Conservation (phyloP, 306 rosid species). For the Fagus crenata region DNA sequence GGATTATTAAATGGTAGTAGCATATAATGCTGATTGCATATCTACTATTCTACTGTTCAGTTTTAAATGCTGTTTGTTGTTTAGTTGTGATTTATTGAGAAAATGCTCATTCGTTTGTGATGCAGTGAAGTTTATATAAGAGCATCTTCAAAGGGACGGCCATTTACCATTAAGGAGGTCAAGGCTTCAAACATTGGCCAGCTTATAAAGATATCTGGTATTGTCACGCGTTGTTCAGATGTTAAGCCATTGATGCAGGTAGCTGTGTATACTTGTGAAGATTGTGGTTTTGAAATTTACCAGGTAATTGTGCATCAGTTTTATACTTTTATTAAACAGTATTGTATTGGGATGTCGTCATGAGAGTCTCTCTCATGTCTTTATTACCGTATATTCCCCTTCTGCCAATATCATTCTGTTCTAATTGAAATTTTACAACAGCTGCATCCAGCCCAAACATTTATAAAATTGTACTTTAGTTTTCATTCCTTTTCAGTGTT, state of each 20-base stretch:
- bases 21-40: background rate
- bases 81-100: too few species aligned
- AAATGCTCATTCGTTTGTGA: background rate
- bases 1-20: background rate
- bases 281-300: constrained; percentile 97
- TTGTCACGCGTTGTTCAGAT: constrained; percentile 91
- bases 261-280: constrained; percentile 97
- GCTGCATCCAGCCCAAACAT: background rate
- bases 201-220: constrained; percentile 90
- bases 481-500: background rate
- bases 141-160: constrained; percentile 83
- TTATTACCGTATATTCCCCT: constrained; percentile 6
- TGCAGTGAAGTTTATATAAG: constrained; percentile 89
- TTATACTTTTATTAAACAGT: background rate
- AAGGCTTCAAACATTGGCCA: constrained; percentile 93
- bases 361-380: background rate
- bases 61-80: too few species aligned
- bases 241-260: constrained; percentile 98
- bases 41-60: background rate
- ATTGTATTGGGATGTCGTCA: constrained; percentile 2
- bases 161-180: constrained; percentile 94
- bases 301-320: constrained; percentile 57
- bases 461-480: background rate
- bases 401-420: constrained; percentile 1
- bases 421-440: background rate